Base-by-base conservation (phyloP, 495 filamentous ascomycete species). In the Aspergillus baeticus region DNA sequence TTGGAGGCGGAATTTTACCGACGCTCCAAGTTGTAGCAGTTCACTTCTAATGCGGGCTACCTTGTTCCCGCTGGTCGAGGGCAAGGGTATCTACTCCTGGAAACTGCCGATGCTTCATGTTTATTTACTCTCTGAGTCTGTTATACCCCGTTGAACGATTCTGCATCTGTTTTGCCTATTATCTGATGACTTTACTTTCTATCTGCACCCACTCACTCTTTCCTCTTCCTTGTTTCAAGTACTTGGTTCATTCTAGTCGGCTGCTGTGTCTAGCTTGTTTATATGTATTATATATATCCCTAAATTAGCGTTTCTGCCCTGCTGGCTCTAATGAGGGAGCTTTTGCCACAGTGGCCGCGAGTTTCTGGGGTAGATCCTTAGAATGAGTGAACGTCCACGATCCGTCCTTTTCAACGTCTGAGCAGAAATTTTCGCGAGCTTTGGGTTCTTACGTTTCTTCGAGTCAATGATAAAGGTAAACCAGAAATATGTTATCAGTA, bases 91-190 rank as follows among this genome's bases (percentile, higher is more conserved):
- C n/a, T 23, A 47, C 10, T 43, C 42, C 17, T 6, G 33, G 21
- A 45, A 17, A 15, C 43, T 33, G 15, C 21, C 33, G 11, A 43
- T 54, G 44, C 34, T 38, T 33, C 48, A 39, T 50, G n/a, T 61
- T 57, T 42, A 4, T 54, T 56, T 54, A 20, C n/a, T 57, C 50
- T 29, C 57, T 44, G 49, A 46, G 29, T 43, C 29, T 42, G 51
- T 50, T 58, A 62, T 62, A 62, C 55, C 60, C 60, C 39, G 55
- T 58, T 57, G 47, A 29, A 62, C 46, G 60, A 58, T 47, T 55
- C 37, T 56, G 53, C 47, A 26, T 53, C 46, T 47, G 44, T 51
- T 60, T 36, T 38, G 22, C 44, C 36, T 31, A 41, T 22, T 35
- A 21, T 15, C 44, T 54, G 35, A 36, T 44, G 51, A 46, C 33